Evolutionary conservation across 1,139 yeast genomes (phyloP).

Genomic region (Debaryomyces sp.): DNA sequence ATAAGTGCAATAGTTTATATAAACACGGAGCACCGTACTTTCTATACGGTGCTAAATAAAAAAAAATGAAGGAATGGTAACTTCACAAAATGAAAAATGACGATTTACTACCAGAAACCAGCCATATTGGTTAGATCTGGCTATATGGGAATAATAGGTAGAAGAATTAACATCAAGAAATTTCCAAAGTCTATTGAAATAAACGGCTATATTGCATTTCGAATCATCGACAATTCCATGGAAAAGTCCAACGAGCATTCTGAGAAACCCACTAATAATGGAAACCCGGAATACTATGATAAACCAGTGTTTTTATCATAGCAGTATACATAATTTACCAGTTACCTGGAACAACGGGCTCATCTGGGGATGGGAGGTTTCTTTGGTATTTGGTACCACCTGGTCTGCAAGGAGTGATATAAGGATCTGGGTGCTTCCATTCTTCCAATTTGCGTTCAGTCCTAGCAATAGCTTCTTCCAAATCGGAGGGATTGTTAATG

Average conservation of each 20-base stretch:
- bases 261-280: neutral
- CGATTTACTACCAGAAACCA: neutral
- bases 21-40: neutral
- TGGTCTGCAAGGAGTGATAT: slow-evolving; percentile 83
- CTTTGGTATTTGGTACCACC: slow-evolving; percentile 90
- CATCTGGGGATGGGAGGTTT: slow-evolving; percentile 59
- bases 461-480: slow-evolving; percentile 45
- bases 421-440: slow-evolving; percentile 84
- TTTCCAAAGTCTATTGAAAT: neutral
- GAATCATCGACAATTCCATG: neutral
- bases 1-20: slow-evolving; percentile 3
- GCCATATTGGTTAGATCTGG: neutral
- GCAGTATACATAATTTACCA: slow-evolving; percentile 31
- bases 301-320: neutral
- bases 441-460: slow-evolving; percentile 58
- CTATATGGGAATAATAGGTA: neutral
- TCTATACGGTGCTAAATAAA: neutral
- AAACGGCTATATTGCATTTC: neutral
- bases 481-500: slow-evolving; percentile 59
- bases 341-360: slow-evolving; percentile 46
- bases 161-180: neutral
- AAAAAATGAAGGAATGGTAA: neutral
- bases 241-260: neutral
- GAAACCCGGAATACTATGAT: neutral
- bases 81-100: slow-evolving; percentile 2